These are phyloP conservation scores for Boletellus sp. DNA, from an alignment of 1,284 basidiomycete species.

Conservation along the genomic window DNA sequence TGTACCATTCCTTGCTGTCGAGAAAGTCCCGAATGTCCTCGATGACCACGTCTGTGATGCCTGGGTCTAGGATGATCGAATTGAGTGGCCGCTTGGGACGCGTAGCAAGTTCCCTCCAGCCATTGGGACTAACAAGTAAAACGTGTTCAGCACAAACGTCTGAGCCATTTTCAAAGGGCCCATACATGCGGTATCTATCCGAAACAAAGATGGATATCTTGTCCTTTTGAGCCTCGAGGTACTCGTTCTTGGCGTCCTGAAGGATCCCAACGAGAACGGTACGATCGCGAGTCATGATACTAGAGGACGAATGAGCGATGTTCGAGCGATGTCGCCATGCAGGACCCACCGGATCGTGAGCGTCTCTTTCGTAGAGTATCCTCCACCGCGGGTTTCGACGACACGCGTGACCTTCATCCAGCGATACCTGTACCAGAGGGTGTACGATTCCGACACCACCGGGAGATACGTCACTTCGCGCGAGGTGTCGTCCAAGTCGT, in stretches of 20 bases:
- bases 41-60: slow-evolving; percentile 58
- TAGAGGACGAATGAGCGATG: slow-evolving; percentile 22
- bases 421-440: slow-evolving; percentile 47
- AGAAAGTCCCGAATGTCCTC: slow-evolving; percentile 69
- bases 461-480: slow-evolving; percentile 50
- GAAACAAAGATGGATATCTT: slow-evolving; percentile 56
- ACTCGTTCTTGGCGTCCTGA: slow-evolving; percentile 52
- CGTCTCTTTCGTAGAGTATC: slow-evolving; percentile 21
- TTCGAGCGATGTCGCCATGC: neutral
- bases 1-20: slow-evolving; percentile 63
- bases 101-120: slow-evolving; percentile 55
- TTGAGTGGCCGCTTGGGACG: slow-evolving; percentile 60
- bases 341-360: slow-evolving; percentile 23
- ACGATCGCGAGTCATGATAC: slow-evolving; percentile 51
- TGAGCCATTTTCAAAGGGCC: neutral
- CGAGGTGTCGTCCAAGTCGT: slow-evolving; percentile 21
- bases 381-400: slow-evolving; percentile 8
- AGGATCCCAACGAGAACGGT: slow-evolving; percentile 48
- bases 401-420: slow-evolving; percentile 44
- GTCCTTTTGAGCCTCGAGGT: slow-evolving; percentile 48
- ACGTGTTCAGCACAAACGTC: neutral
- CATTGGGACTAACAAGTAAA: slow-evolving; percentile 1
- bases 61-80: slow-evolving; percentile 67
- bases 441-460: slow-evolving; percentile 40
- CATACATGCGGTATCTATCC: slow-evolving; percentile 44